These are phyloP conservation scores for Leccinum proliferum DNA, from an alignment of 1,284 basidiomycete genomes.

Conservation along the genomic window DNA sequence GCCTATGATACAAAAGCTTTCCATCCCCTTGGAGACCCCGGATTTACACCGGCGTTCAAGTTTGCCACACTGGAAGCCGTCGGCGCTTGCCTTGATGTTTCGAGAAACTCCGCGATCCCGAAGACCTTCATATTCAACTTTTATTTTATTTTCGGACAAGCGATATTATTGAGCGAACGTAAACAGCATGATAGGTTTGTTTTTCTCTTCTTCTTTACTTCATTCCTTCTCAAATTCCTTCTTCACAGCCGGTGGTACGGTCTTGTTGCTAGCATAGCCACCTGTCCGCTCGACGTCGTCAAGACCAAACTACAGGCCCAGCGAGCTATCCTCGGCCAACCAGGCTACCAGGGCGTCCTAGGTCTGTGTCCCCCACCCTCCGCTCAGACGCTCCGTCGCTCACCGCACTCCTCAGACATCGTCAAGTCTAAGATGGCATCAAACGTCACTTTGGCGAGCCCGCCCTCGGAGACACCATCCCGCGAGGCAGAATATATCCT, in stretches of 20 bases:
- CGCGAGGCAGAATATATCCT: conserved; percentile 55
- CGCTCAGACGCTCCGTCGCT: conserved; percentile 10
- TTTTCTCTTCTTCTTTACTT: background rate
- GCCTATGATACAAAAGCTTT: too few species aligned
- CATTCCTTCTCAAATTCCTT: background rate
- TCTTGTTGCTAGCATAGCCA: conserved; percentile 88
- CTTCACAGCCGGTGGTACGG: conserved; percentile 64
- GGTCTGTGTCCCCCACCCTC: conserved; percentile 41
- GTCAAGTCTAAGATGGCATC: conserved; percentile 68
- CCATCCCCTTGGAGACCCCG: too few species aligned
- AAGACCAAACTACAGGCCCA: conserved; percentile 98
- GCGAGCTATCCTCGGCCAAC: conserved; percentile 55
- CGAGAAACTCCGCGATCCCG: too few species aligned
- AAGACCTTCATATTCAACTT: too few species aligned
- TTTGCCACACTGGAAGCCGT: too few species aligned
- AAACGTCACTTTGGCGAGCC: conserved; percentile 75
- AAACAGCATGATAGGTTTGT: conserved; percentile 70
- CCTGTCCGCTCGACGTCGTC: conserved; percentile 95
- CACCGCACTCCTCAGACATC: conserved; percentile 46
- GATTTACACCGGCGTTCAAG: too few species aligned
- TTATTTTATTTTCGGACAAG: too few species aligned
- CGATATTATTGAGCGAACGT: conserved; percentile 35
- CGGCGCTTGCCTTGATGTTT: too few species aligned
- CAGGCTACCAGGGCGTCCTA: conserved; percentile 71
- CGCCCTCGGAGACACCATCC: conserved; percentile 39